Evolutionary conservation across 495 filamentous ascomycete species (phyloP).

Genomic region (Aspergillus conjunctus): DNA sequence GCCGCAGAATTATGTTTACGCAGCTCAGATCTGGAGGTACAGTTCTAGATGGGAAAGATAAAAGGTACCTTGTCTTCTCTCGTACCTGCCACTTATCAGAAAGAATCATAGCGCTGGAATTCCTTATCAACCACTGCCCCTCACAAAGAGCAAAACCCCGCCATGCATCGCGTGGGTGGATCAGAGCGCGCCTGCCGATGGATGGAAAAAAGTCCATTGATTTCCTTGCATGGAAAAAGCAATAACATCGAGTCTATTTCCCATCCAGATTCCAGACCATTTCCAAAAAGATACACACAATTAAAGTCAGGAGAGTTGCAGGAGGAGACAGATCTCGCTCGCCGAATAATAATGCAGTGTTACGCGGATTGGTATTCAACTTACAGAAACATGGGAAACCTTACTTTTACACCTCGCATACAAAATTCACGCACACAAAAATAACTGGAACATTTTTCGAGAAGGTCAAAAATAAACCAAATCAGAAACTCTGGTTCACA

Average conservation of each 20-base stretch:
- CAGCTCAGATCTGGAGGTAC: slow-evolving; percentile 3
- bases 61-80: background rate
- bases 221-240: slow-evolving; percentile 12
- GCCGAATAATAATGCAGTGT: background rate
- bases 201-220: slow-evolving; percentile 8
- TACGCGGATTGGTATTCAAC: slow-evolving; percentile 6
- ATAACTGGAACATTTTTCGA: background rate
- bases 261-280: background rate
- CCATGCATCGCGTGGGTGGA: slow-evolving; percentile 30
- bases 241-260: background rate
- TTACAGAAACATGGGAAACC: background rate
- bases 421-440: slow-evolving; percentile 4
- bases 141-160: slow-evolving; percentile 24
- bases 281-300: background rate
- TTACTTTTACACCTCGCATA: slow-evolving; percentile 13
- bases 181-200: slow-evolving; percentile 31
- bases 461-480: slow-evolving; percentile 14
- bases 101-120: slow-evolving; percentile 3
- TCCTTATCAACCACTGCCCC: slow-evolving; percentile 27
- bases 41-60: no score
- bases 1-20: background rate
- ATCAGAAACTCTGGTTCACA: background rate
- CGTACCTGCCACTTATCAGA: slow-evolving; percentile 26
- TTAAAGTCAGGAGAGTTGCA: background rate
- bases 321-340: background rate